Conservation (phyloP, 2,329 filamentous ascomycete species). For the Paramyrothecium sp. region DNA sequence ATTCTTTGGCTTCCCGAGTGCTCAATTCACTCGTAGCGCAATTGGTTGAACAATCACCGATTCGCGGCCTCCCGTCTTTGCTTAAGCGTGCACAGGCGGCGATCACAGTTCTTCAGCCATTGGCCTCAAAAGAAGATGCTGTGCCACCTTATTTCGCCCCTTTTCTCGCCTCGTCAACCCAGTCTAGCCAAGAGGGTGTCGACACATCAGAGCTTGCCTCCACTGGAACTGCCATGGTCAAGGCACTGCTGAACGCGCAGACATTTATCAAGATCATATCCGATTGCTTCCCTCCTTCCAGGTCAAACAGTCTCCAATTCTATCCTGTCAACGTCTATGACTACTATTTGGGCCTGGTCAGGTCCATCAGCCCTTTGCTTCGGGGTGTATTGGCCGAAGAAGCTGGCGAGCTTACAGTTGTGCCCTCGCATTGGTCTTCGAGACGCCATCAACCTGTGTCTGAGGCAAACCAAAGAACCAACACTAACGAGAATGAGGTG, state of each 20-base stretch:
- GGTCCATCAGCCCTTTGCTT: constrained; percentile 74
- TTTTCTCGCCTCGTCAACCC: constrained; percentile 51
- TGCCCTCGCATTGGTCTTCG: constrained; percentile 66
- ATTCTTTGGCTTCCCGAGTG: constrained; percentile 64
- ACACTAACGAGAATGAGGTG: constrained; percentile 17
- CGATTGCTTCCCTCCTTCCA: constrained; percentile 69
- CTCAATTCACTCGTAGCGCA: constrained; percentile 73
- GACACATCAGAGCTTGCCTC: constrained; percentile 40
- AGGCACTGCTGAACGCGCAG: constrained; percentile 75
- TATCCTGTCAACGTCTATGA: constrained; percentile 80
- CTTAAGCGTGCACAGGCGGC: constrained; percentile 71
- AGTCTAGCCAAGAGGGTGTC: constrained; percentile 27
- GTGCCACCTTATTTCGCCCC: constrained; percentile 68
- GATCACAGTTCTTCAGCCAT: constrained; percentile 64
- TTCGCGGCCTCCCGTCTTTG: constrained; percentile 79
- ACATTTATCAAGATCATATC: constrained; percentile 73
- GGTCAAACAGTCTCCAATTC: constrained; percentile 65
- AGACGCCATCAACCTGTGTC: constrained; percentile 25
- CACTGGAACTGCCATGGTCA: constrained; percentile 74
- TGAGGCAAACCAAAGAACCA: constrained; percentile 15
- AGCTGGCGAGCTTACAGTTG: constrained; percentile 68
- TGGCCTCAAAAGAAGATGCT: constrained; percentile 52
- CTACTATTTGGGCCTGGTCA: constrained; percentile 73
- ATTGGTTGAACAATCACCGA: constrained; percentile 76
- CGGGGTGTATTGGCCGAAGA: constrained; percentile 83